These are phyloP conservation scores for Lasiosphaeriaceae sp. DNA, from an alignment of 495 filamentous ascomycete genomes.

Conservation along the genomic window DNA sequence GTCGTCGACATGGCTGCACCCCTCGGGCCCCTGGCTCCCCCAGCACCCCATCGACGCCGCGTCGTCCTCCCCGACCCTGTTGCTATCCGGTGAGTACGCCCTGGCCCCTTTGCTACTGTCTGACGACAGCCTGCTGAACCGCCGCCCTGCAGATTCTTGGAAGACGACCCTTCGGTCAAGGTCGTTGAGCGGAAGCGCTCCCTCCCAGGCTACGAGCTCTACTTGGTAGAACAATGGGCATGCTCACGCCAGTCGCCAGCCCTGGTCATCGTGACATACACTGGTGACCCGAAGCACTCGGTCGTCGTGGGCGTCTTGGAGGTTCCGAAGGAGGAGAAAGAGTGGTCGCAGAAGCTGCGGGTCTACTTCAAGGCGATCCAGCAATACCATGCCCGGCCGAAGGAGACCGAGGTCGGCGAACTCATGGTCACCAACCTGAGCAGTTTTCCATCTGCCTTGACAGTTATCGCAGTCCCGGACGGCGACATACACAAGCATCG, in stretches of 20 bases:
- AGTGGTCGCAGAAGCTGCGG: constrained; percentile 73
- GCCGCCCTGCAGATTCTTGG: constrained; percentile 60
- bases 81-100: constrained; percentile 51
- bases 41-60: constrained; percentile 34
- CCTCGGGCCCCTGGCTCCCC: constrained; percentile 4
- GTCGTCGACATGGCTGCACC: constrained; percentile 5
- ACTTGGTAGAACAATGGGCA: constrained; percentile 97
- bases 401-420: constrained; percentile 77
- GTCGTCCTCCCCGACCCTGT: constrained; percentile 72
- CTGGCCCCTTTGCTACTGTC: no score
- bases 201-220: constrained; percentile 85
- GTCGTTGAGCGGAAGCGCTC: constrained; percentile 66
- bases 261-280: constrained; percentile 89
- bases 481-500: constrained; percentile 80
- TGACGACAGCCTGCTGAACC: constrained; percentile 3
- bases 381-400: constrained; percentile 75
- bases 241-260: constrained; percentile 88
- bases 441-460: constrained; percentile 83
- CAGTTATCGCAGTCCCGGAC: constrained; percentile 81
- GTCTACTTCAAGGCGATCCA: constrained; percentile 85
- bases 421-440: constrained; percentile 93
- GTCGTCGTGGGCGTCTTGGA: constrained; percentile 78
- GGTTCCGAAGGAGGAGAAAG: constrained; percentile 73
- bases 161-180: constrained; percentile 75
- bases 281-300: constrained; percentile 74